phyloP scores from a whole-genome alignment of 1,284 basidiomycete species.

The Rhodotorula mucilaginosa region DNA sequence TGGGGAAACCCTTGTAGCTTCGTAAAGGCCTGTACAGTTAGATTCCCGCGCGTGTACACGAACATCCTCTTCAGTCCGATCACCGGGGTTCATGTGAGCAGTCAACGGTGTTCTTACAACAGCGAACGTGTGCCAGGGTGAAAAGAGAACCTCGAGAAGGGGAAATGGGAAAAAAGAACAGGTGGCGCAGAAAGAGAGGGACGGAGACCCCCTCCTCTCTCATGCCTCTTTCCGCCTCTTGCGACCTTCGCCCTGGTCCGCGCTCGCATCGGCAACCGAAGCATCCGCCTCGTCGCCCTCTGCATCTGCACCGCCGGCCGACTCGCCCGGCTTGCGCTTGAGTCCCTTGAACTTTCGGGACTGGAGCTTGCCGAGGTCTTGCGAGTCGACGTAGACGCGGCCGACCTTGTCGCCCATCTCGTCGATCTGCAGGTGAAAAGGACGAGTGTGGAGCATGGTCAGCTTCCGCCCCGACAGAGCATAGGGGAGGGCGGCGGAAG shows the following conservation, averaged over 20 bases:
- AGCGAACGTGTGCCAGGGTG: background rate
- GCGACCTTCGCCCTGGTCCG: background rate
- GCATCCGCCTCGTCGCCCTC: background rate
- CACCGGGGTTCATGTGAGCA: no score
- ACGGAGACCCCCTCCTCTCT: background rate
- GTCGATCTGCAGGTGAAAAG: conserved; percentile 59
- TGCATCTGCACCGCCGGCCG: background rate
- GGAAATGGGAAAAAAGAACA: background rate
- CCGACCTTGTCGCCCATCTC: conserved; percentile 97
- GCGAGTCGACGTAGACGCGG: conserved; percentile 62
- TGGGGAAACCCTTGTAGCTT: no score
- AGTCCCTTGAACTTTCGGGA: conserved; percentile 89
- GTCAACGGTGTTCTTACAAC: background rate
- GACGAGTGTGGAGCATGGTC: background rate
- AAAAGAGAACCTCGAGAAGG: background rate
- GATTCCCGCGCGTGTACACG: no score
- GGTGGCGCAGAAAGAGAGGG: background rate
- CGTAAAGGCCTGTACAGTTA: no score
- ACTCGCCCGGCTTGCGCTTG: conserved; percentile 45
- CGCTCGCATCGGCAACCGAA: background rate
- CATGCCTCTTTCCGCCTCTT: conserved; percentile 1
- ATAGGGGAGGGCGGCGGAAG: background rate
- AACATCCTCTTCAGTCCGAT: background rate
- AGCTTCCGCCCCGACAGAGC: background rate
- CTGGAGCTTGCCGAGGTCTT: conserved; percentile 84